These are phyloP conservation scores for Gilbertella persicaria DNA, from an alignment of 371 early-diverging fungal genomes.

Conservation along the genomic window DNA sequence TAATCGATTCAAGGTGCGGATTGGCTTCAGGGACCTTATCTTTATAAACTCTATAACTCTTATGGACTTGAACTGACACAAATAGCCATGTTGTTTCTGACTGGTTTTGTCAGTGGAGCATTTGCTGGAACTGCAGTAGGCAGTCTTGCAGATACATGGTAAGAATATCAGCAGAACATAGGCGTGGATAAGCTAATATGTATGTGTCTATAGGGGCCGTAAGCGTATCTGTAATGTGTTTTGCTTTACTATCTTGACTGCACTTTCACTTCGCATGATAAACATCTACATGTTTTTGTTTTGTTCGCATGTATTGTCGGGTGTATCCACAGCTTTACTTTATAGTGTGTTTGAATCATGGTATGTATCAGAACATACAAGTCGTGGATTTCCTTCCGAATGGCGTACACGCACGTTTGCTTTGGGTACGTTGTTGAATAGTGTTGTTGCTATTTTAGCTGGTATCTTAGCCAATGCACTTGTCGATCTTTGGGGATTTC, in stretches of 20 bases:
- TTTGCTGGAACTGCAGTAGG: slow-evolving; percentile 76
- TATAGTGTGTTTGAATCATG: slow-evolving; percentile 82
- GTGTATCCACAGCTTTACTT: slow-evolving; percentile 68
- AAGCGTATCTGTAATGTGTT: slow-evolving; percentile 64
- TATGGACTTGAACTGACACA: slow-evolving; percentile 59
- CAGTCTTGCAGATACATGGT: slow-evolving; percentile 75
- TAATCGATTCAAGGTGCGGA: slow-evolving; percentile 54
- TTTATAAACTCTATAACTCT: slow-evolving; percentile 69
- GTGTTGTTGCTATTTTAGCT: slow-evolving; percentile 71
- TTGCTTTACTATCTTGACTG: slow-evolving; percentile 57
- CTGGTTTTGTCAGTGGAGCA: slow-evolving; percentile 75
- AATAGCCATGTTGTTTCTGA: slow-evolving; percentile 72
- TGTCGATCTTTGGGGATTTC: slow-evolving; percentile 56
- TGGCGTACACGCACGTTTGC: slow-evolving; percentile 73
- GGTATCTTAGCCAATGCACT: slow-evolving; percentile 67
- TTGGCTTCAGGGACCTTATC: slow-evolving; percentile 78
- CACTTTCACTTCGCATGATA: slow-evolving; percentile 61
- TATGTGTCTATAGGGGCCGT: slow-evolving; percentile 56
- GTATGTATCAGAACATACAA: slow-evolving; percentile 75
- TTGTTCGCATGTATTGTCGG: slow-evolving; percentile 68
- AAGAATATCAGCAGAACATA: slow-evolving; percentile 16
- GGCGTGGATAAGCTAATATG: neutral
- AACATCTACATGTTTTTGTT: slow-evolving; percentile 55
- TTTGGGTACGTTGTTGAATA: slow-evolving; percentile 68
- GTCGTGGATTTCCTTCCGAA: slow-evolving; percentile 56